Evolutionary conservation across 2,329 filamentous ascomycete species (phyloP), one percentile per base, ranked within the genome.

Genomic region (Colletotrichum musicola): DNA sequence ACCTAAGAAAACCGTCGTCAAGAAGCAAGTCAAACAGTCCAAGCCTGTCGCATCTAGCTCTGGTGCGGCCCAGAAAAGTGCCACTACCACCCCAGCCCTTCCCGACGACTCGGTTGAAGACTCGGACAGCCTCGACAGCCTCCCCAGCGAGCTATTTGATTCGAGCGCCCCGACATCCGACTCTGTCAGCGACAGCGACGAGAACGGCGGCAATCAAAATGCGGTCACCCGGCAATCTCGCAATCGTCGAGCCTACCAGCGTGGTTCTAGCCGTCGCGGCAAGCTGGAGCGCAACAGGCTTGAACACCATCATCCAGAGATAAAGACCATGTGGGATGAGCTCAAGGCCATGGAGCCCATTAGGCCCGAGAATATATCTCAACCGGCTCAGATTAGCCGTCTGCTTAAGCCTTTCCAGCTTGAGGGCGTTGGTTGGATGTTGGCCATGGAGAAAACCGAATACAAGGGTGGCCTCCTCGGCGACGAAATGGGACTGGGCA

Each of bases 401-500:
- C 91, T 90, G 63, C 85, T 99, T 71, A 98, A 99, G 79, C 91
- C 92, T 0, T 99, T 98, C 77, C 96, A 99, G 76, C 89, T 97
- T 5, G 92, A 98, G 80, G 96, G 96, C 4, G 84, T 99, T 46
- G 91, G 94, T 58, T 99, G 96, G 96, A 97, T 99, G 94, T 89
- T 88, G 69, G 90, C 88, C 63, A 97, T 98, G 86, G 96, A 99
- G 78, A 84, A 93, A 80, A 92, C 89, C 0, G 82, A 92, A 46
- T 98, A 95, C 87, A 93, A 90, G 75, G 96, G 96, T 18, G 96
- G 96, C 14, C 85, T 99, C 2, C 87, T 99, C 2, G 96, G 96
- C 68, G 96, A 99, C 74, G 96, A 99, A 81, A 99, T 99, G 96
- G 96, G 96, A 6, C 93, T 99, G 82, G 96, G 96, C 57, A 99